phyloP scores from a whole-genome alignment of 352 stramenopile species.

The Phytophthora ohioensis region DNA sequence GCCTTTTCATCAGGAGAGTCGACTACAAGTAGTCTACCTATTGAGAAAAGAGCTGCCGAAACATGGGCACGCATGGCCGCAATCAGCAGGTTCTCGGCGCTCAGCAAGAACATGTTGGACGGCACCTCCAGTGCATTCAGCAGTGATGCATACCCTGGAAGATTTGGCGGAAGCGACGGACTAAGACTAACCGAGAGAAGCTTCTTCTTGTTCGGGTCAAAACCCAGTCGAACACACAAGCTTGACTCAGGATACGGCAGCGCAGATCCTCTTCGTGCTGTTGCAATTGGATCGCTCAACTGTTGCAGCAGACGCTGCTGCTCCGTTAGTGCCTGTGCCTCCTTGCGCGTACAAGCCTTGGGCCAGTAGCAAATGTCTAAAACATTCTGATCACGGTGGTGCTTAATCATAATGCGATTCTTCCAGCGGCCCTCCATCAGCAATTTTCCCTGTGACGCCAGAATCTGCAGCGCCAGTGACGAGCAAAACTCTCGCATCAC shows the following conservation, averaged over 20 bases:
- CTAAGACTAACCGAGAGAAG: slow-evolving; percentile 70
- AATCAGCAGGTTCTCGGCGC: slow-evolving; percentile 78
- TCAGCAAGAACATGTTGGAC: slow-evolving; percentile 83
- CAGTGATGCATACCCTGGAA: slow-evolving; percentile 60
- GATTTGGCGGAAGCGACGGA: slow-evolving; percentile 71
- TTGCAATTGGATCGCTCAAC: slow-evolving; percentile 50
- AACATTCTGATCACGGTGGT: slow-evolving; percentile 80
- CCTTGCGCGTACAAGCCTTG: slow-evolving; percentile 71
- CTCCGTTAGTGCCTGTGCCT: slow-evolving; percentile 56
- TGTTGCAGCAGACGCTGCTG: slow-evolving; percentile 73
- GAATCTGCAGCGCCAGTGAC: slow-evolving; percentile 78
- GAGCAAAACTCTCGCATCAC: slow-evolving; percentile 90
- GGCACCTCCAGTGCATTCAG: slow-evolving; percentile 72
- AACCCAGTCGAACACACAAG: slow-evolving; percentile 72
- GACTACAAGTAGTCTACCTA: slow-evolving; percentile 75
- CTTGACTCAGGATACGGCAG: slow-evolving; percentile 72
- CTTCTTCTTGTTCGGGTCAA: slow-evolving; percentile 68
- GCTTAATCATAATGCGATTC: slow-evolving; percentile 80
- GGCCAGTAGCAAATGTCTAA: slow-evolving; percentile 89
- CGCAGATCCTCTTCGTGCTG: slow-evolving; percentile 23
- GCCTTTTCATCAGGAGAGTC: slow-evolving; percentile 64
- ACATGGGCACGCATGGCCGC: slow-evolving; percentile 82
- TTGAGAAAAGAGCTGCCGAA: slow-evolving; percentile 72
- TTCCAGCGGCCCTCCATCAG: slow-evolving; percentile 86
- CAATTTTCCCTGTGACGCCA: slow-evolving; percentile 77